phyloP scores from a whole-genome alignment of 352 stramenopile genomes.

The Phytopythium boreale region DNA sequence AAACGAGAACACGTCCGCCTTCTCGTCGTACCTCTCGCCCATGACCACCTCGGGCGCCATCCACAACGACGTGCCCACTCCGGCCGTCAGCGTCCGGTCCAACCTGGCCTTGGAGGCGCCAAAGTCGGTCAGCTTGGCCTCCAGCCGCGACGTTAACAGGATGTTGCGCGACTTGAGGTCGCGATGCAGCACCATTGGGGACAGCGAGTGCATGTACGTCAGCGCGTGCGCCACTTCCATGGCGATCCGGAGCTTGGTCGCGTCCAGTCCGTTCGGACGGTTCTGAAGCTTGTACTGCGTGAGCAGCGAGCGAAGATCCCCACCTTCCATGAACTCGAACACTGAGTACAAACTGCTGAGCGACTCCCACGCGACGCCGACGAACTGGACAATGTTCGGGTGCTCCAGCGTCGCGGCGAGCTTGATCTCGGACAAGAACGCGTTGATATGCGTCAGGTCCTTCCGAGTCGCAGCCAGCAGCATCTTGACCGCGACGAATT shows the following conservation, averaged over 20 bases:
- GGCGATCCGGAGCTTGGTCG: slow-evolving; percentile 35
- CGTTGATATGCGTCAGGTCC: slow-evolving; percentile 28
- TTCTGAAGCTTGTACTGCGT: slow-evolving; percentile 12
- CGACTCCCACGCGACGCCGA: slow-evolving; percentile 45
- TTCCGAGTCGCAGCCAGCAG: slow-evolving; percentile 31
- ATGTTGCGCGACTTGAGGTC: slow-evolving; percentile 72
- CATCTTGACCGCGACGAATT: slow-evolving; percentile 41
- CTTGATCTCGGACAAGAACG: slow-evolving; percentile 40
- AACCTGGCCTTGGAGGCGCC: slow-evolving; percentile 20
- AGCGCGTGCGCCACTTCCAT: slow-evolving; percentile 37
- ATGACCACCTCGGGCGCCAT: slow-evolving; percentile 24
- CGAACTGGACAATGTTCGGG: slow-evolving; percentile 37
- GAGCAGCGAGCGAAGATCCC: slow-evolving; percentile 35
- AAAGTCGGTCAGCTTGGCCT: slow-evolving; percentile 56
- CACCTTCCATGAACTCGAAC: slow-evolving; percentile 42
- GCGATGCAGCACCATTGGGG: slow-evolving; percentile 39
- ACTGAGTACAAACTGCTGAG: slow-evolving; percentile 37
- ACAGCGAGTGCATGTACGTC: slow-evolving; percentile 47
- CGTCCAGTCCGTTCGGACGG: slow-evolving; percentile 19
- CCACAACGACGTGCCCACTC: slow-evolving; percentile 31
- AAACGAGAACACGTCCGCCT: slow-evolving; percentile 43
- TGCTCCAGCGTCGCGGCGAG: slow-evolving; percentile 43
- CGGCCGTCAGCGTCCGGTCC: slow-evolving; percentile 28
- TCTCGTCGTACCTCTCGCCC: slow-evolving; percentile 26
- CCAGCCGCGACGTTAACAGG: slow-evolving; percentile 30